Conservation (phyloP, 441 rosid species). For the Aleurites moluccanus region DNA sequence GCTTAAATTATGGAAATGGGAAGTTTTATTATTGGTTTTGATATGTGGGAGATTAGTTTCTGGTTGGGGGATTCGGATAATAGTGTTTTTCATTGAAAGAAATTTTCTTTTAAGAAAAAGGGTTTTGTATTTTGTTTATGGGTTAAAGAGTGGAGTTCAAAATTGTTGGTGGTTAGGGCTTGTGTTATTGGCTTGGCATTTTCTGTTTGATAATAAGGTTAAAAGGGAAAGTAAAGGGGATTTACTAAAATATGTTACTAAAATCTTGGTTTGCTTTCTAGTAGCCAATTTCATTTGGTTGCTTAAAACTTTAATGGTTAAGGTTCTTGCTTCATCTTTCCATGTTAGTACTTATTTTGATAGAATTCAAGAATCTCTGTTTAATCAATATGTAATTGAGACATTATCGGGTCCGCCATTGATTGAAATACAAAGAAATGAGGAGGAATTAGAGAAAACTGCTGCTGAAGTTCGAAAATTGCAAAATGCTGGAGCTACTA, state of each 20-base stretch:
- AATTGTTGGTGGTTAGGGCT: conserved; percentile 76
- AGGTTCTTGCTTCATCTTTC: conserved; percentile 70
- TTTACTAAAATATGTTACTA: conserved; percentile 46
- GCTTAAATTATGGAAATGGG: conserved; percentile 86
- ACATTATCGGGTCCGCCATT: conserved; percentile 64
- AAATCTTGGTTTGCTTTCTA: conserved; percentile 51
- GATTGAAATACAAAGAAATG: conserved; percentile 40
- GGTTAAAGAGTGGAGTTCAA: conserved; percentile 65
- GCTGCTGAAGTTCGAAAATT: conserved; percentile 47
- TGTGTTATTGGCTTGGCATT: conserved; percentile 58
- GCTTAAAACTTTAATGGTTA: conserved; percentile 64
- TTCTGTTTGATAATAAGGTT: conserved; percentile 50
- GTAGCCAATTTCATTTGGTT: conserved; percentile 61
- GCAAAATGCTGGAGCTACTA: conserved; percentile 59
- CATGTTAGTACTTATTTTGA: conserved; percentile 79
- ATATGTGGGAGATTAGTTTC: conserved; percentile 84
- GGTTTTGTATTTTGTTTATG: conserved; percentile 80
- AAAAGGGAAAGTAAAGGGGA: conserved; percentile 28
- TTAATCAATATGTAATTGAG: conserved; percentile 64
- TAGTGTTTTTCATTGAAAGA: conserved; percentile 62
- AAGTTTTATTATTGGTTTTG: conserved; percentile 56
- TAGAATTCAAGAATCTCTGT: conserved; percentile 66
- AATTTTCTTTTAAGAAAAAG: conserved; percentile 59
- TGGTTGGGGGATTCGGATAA: conserved; percentile 77
- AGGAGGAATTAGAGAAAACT: conserved; percentile 47